A percentile compares a stretch with the other conserved stretches of the same genome.
phyloP scores from a whole-genome alignment of 1,139 yeast genomes.

The Kurtzmaniella quercitrusa region DNA sequence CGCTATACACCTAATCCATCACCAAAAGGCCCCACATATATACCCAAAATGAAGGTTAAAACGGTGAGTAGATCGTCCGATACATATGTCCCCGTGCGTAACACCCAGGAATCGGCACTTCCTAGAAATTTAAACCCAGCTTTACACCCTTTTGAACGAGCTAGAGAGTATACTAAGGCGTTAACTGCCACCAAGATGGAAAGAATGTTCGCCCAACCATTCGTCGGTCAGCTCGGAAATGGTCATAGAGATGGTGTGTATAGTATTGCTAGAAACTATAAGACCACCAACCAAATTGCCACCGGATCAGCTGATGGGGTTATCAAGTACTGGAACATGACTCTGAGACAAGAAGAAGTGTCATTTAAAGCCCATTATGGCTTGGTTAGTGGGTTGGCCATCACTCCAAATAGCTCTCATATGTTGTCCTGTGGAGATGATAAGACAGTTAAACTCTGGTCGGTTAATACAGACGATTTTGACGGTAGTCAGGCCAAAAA shows the following conservation, averaged over 20 bases:
- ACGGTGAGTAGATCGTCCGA: constrained; percentile 90
- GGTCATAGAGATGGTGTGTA: constrained; percentile 98
- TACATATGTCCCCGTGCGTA: constrained; percentile 85
- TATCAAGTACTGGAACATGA: constrained; percentile 87
- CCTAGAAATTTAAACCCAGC: constrained; percentile 94
- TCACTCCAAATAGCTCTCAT: constrained; percentile 59
- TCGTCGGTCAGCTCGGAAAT: constrained; percentile 88
- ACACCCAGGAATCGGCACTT: constrained; percentile 80
- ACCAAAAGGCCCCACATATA: background rate
- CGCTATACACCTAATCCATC: background rate
- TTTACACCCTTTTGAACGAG: constrained; percentile 93
- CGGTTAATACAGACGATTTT: constrained; percentile 41
- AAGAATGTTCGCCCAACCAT: constrained; percentile 96
- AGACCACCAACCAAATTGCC: constrained; percentile 69
- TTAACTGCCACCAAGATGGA: constrained; percentile 92
- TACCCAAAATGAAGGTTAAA: constrained; percentile 64
- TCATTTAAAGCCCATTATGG: constrained; percentile 90
- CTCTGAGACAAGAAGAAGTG: constrained; percentile 65
- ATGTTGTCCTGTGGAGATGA: constrained; percentile 89
- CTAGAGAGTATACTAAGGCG: constrained; percentile 93
- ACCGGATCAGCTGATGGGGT: constrained; percentile 96
- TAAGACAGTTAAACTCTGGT: constrained; percentile 86
- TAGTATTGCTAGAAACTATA: constrained; percentile 74
- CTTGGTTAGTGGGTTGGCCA: constrained; percentile 80
- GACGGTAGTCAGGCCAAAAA: constrained; percentile 31